A percentile compares a stretch with the other conserved stretches of the same genome.
These are phyloP conservation scores for Citrus glauca DNA, from an alignment of 345 rosid genomes.

Conservation along the genomic window DNA sequence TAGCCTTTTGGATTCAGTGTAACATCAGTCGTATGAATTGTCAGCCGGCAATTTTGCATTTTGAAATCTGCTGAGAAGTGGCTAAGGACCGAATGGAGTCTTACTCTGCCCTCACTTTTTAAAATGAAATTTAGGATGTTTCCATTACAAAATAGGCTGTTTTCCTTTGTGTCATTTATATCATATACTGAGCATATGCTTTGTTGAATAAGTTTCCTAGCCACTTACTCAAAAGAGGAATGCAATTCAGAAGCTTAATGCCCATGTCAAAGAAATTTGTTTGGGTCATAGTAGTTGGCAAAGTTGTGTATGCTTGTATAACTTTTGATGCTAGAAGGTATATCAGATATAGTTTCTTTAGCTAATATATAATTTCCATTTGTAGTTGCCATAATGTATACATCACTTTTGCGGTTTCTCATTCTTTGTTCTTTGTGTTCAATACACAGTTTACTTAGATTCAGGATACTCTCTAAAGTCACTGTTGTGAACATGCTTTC, in stretches of 20 bases:
- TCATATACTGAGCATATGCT: neutral
- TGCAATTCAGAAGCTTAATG: neutral
- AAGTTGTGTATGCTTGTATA: neutral
- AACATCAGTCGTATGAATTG: neutral
- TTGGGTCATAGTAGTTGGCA: neutral
- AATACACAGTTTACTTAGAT: neutral
- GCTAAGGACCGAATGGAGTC: neutral
- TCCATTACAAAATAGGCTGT: neutral
- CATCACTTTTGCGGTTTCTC: neutral
- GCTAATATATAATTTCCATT: neutral
- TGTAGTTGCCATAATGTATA: neutral
- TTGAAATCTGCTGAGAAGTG: neutral
- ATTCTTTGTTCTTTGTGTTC: neutral
- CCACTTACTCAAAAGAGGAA: neutral
- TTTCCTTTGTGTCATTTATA: neutral
- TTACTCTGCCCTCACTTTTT: neutral
- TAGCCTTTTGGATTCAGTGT: neutral
- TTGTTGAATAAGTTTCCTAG: neutral
- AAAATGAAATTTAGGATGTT: neutral
- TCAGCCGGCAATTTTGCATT: neutral
- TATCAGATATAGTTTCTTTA: neutral
- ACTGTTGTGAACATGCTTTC: slow-evolving; percentile 2
- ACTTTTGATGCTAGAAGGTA: no score
- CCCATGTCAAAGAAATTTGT: neutral
- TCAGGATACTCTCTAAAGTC: neutral